Conservation (phyloP, 306 rosid species). For the Trifolium fragiferum region DNA sequence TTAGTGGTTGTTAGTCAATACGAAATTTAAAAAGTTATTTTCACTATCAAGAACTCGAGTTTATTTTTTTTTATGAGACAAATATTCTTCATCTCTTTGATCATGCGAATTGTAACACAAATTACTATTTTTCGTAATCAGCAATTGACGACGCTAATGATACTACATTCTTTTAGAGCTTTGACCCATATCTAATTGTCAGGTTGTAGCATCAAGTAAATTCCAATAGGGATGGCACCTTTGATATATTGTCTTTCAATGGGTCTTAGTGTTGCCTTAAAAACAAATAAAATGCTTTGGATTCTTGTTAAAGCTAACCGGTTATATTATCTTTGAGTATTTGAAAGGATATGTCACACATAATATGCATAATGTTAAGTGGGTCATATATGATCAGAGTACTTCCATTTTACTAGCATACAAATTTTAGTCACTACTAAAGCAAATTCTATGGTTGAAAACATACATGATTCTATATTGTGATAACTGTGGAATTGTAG, state of each 20-base stretch:
- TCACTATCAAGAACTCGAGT: too few species aligned
- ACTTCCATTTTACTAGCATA: constrained; percentile 47
- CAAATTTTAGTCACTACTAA: constrained; percentile 42
- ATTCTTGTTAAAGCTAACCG: constrained; percentile 56
- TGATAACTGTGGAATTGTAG: constrained; percentile 24
- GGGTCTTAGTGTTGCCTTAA: constrained; percentile 52
- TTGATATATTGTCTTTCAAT: constrained; percentile 43
- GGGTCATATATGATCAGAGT: constrained; percentile 52
- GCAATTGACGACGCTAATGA: not conserved
- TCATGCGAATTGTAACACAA: not conserved
- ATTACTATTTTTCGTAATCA: not conserved
- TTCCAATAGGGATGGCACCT: constrained; percentile 38
- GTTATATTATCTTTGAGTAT: constrained; percentile 26
- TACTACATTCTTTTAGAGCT: not conserved
- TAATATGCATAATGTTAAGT: constrained; percentile 36
- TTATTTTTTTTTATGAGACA: not conserved
- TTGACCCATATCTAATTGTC: constrained; percentile 58
- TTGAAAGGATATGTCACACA: constrained; percentile 35
- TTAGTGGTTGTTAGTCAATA: too few species aligned
- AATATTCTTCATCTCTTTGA: not conserved
- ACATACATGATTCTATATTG: constrained; percentile 8
- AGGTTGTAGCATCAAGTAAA: constrained; percentile 40
- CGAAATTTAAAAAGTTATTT: too few species aligned
- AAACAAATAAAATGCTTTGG: constrained; percentile 62
- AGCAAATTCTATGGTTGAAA: constrained; percentile 25